phyloP scores from a whole-genome alignment of 2,329 filamentous ascomycete genomes.

The Immersiporthe knoxdaviesiana region DNA sequence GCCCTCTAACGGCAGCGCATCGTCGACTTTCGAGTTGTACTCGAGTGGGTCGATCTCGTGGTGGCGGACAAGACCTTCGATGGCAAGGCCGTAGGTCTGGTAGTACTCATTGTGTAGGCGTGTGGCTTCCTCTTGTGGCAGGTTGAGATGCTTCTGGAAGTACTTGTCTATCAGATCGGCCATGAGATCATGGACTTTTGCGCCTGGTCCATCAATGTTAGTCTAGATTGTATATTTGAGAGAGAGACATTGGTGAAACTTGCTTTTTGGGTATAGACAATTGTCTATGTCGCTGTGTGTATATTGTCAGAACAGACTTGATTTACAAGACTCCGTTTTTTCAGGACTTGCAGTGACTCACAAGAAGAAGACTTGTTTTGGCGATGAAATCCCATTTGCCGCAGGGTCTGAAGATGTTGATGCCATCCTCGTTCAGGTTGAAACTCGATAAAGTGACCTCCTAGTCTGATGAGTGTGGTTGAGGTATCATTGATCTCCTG shows the following conservation, averaged over 20 bases:
- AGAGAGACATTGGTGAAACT: slow-evolving; percentile 36
- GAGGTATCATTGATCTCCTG: neutral
- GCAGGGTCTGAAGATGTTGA: slow-evolving; percentile 6
- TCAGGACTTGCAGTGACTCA: slow-evolving; percentile 37
- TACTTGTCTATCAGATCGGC: slow-evolving; percentile 73
- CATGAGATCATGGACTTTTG: slow-evolving; percentile 88
- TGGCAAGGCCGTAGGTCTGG: slow-evolving; percentile 92
- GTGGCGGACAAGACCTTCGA: slow-evolving; percentile 90
- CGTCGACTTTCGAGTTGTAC: slow-evolving; percentile 93
- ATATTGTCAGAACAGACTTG: slow-evolving; percentile 41
- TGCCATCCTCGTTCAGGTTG: slow-evolving; percentile 15
- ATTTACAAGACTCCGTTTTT: neutral
- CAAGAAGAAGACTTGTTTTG: slow-evolving; percentile 49
- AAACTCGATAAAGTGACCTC: neutral
- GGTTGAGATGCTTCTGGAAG: slow-evolving; percentile 69
- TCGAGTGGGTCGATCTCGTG: slow-evolving; percentile 94
- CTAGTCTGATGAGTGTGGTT: neutral
- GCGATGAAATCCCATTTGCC: slow-evolving; percentile 22
- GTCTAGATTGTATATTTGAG: slow-evolving; percentile 3
- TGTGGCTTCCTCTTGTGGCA: slow-evolving; percentile 78
- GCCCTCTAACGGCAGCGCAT: slow-evolving; percentile 84
- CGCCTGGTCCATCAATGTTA: slow-evolving; percentile 51
- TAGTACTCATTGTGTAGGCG: slow-evolving; percentile 92
- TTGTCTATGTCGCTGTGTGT: slow-evolving; percentile 96
- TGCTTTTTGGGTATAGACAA: slow-evolving; percentile 89